Base-by-base conservation (phyloP, 2,329 filamentous ascomycete species). In the Fusarium sp. region DNA sequence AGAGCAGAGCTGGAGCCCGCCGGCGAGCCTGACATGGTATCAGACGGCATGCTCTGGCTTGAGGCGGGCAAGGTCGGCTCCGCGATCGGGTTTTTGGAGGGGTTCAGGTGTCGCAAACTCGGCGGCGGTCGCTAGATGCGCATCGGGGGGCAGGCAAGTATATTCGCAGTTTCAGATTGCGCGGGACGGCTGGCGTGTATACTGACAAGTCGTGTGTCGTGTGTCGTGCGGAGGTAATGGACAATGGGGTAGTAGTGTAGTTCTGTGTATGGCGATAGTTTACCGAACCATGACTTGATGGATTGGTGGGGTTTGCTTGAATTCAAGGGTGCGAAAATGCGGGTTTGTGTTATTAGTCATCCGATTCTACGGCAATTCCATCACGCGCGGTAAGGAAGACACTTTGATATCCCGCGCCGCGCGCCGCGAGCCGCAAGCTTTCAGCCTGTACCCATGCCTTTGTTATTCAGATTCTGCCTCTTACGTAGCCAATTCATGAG, bases 1-100 rank as follows among this genome's bases (percentile, higher is more conserved):
- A 82, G 75, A 43, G 77, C 73, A 55, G 70, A 68, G 28, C 72
- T 77, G 72, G 59, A 72, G 68, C 60, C 70, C 71, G 70, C 65
- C 71, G 64, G 70, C 46, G 68, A 65, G 69, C 60, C 69, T 52
- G 58, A 61, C 63, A 65, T 69, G 55, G 64, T 56, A 64, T 74
- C 65, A 45, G 72, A 70, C 53, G 70, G 64, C 68, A 73, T 72
- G 47, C 67, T 71, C 45, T 54, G 45, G 59, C 61, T 66, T 46
- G 35, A 53, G 61, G 64, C 58, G 57, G 64, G 64, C 60, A 51
- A 46, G 32, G 54, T 53, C 54, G 54, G 53, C 59, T 60, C 65
- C 64, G 67, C 58, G 53, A 65, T 70, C 63, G 67, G 64, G 29
- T 40, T 68, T 58, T 64, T 38, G 63, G 55, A 48, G 34, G 54